Conservation (phyloP, 306 rosid genomes). For the Pachyrhizus erosus region DNA sequence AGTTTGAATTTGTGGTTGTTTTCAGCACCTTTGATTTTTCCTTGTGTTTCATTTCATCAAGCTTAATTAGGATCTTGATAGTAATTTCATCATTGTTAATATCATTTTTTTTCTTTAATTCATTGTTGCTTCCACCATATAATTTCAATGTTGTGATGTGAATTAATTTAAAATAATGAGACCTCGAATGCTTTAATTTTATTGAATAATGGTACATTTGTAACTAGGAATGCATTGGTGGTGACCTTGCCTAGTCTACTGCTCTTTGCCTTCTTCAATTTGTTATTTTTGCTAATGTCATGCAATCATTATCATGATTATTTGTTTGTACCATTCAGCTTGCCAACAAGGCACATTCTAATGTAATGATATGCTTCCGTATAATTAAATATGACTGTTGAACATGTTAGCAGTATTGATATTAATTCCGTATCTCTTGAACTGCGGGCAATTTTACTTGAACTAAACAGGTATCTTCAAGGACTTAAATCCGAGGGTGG, state of each 20-base stretch:
- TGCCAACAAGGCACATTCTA: not conserved
- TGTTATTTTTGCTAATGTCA: not conserved
- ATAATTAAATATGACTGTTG: not conserved
- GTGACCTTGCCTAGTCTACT: not conserved
- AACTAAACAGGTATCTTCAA: constrained; percentile 50
- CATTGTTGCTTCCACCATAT: not conserved
- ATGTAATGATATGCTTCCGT: not conserved
- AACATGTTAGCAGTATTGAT: not conserved
- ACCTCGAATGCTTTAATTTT: constrained; percentile 6
- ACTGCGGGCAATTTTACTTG: not conserved
- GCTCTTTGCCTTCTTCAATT: constrained; percentile 1
- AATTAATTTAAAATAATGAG: constrained; percentile 22
- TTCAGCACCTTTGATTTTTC: not conserved
- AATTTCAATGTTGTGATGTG: not conserved
- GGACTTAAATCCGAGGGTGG: constrained; percentile 50
- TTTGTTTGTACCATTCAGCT: not conserved
- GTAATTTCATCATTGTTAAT: constrained; percentile 11
- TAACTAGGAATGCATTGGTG: not conserved
- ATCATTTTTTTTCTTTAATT: not conserved
- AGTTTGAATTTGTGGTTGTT: constrained; percentile 8
- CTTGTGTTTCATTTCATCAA: not conserved
- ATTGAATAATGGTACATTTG: not conserved
- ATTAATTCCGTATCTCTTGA: constrained; percentile 9
- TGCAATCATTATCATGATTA: not conserved
- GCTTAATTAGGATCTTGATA: not conserved